Conservation (phyloP, 352 stramenopile species). For the Globisporangium rhizosaccharum region DNA sequence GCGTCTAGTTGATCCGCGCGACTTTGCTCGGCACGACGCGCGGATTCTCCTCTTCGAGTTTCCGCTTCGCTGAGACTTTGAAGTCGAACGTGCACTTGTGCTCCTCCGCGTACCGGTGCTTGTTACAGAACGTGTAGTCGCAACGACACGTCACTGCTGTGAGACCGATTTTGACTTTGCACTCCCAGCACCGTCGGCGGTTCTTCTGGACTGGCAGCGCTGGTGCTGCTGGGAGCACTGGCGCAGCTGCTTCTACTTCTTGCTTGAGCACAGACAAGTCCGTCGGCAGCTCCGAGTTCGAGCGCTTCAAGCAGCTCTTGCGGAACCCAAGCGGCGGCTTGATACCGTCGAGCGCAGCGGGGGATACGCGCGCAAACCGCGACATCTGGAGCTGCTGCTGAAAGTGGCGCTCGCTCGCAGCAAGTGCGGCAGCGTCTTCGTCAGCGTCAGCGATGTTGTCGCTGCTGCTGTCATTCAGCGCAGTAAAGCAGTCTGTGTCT, state of each 20-base stretch:
- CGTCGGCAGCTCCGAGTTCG: slow-evolving; percentile 39
- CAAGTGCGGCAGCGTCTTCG: slow-evolving; percentile 11
- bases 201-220: slow-evolving; percentile 74
- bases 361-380: slow-evolving; percentile 37
- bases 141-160: slow-evolving; percentile 84
- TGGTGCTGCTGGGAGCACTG: not conserved
- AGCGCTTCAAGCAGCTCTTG: slow-evolving; percentile 72
- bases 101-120: slow-evolving; percentile 87
- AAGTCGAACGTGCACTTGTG: slow-evolving; percentile 89
- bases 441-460: not conserved
- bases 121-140: slow-evolving; percentile 88
- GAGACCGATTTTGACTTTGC: slow-evolving; percentile 82
- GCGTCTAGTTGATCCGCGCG: slow-evolving; percentile 76
- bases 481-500: not conserved
- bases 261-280: slow-evolving; percentile 14
- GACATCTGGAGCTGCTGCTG: slow-evolving; percentile 12
- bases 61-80: slow-evolving; percentile 73
- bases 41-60: slow-evolving; percentile 80
- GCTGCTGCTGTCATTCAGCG: too few relatives aligned
- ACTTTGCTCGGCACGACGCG: slow-evolving; percentile 76
- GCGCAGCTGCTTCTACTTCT: not conserved
- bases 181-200: slow-evolving; percentile 83
- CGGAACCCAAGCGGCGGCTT: slow-evolving; percentile 47
- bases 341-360: slow-evolving; percentile 38
- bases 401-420: slow-evolving; percentile 1